A percentile compares a stretch with the other conserved stretches of the same genome.
phyloP scores from a whole-genome alignment of 768 basidiomycete species.

The Boletus rufocinnamomeus region DNA sequence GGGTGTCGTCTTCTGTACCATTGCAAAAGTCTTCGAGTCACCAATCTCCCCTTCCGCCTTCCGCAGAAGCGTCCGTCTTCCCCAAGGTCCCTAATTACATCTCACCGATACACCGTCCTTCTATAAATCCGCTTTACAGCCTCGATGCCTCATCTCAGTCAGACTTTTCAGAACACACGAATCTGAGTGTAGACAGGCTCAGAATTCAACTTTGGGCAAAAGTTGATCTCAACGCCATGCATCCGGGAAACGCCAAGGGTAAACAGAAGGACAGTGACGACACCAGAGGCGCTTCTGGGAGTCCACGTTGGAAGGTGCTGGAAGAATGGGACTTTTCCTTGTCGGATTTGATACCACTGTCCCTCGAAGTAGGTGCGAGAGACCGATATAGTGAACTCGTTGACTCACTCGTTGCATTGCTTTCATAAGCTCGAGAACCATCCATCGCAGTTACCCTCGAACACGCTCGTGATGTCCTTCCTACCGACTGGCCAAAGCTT shows the following conservation, averaged over 20 bases:
- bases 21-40: constrained; percentile 29
- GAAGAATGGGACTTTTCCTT: constrained; percentile 70
- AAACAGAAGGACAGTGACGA: constrained; percentile 45
- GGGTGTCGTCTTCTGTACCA: constrained; percentile 26
- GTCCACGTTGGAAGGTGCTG: constrained; percentile 60
- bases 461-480: constrained; percentile 69
- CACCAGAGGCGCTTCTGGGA: constrained; percentile 14
- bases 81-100: constrained; percentile 61
- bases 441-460: constrained; percentile 60
- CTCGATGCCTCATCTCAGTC: constrained; percentile 52
- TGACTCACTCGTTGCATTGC: constrained; percentile 11
- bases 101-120: constrained; percentile 78
- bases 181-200: constrained; percentile 53
- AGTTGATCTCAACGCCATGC: constrained; percentile 23
- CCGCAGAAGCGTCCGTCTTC: constrained; percentile 14
- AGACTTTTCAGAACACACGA: constrained; percentile 57
- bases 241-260: constrained; percentile 37
- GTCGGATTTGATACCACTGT: constrained; percentile 54
- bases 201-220: constrained; percentile 64
- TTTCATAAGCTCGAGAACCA: constrained; percentile 39
- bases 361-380: constrained; percentile 56
- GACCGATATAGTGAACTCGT: constrained; percentile 9
- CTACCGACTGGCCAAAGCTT: constrained; percentile 61
- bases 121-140: constrained; percentile 77
- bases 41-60: constrained; percentile 24